Evolutionary conservation across 2,329 filamentous ascomycete species (phyloP).

Genomic region (Xylariaceae sp.): DNA sequence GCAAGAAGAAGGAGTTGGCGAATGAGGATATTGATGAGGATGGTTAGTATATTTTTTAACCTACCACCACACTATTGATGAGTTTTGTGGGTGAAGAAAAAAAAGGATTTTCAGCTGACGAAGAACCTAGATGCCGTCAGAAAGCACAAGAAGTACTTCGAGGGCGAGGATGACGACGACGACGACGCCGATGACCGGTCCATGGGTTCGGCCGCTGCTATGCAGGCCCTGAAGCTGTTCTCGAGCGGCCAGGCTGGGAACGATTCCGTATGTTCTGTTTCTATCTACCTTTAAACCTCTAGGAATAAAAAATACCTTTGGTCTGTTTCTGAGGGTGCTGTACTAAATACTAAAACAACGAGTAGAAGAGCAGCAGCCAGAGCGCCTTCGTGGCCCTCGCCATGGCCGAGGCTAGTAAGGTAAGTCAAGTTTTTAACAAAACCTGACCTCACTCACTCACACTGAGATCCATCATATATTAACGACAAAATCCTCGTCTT

Average conservation of each 20-base stretch:
- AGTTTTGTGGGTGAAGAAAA: background rate
- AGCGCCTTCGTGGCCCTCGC: slow-evolving; percentile 79
- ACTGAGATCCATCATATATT: no score
- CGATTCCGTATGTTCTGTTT: slow-evolving; percentile 27
- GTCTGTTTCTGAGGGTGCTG: no score
- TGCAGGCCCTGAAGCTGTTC: slow-evolving; percentile 80
- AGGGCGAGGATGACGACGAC: slow-evolving; percentile 41
- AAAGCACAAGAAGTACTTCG: slow-evolving; percentile 72
- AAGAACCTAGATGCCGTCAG: slow-evolving; percentile 65
- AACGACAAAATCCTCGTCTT: no score
- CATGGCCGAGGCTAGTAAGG: slow-evolving; percentile 80
- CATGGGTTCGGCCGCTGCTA: slow-evolving; percentile 69
- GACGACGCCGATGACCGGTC: slow-evolving; percentile 43
- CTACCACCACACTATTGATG: background rate
- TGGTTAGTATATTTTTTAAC: slow-evolving; percentile 30
- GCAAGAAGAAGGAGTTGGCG: slow-evolving; percentile 46
- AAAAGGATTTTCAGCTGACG: no score
- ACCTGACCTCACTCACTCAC: no score
- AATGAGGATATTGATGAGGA: slow-evolving; percentile 46
- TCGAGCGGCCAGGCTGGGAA: slow-evolving; percentile 46
- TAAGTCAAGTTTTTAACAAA: no score
- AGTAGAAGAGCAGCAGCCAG: slow-evolving; percentile 53
- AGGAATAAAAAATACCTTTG: no score
- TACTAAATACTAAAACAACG: slow-evolving; percentile 6
- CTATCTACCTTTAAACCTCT: no score